Percentiles rank a stretch among this genome's conserved stretches.
These are phyloP conservation scores for Bassia scoparia DNA, from an alignment of 148 eudicot genomes.

Conservation along the genomic window DNA sequence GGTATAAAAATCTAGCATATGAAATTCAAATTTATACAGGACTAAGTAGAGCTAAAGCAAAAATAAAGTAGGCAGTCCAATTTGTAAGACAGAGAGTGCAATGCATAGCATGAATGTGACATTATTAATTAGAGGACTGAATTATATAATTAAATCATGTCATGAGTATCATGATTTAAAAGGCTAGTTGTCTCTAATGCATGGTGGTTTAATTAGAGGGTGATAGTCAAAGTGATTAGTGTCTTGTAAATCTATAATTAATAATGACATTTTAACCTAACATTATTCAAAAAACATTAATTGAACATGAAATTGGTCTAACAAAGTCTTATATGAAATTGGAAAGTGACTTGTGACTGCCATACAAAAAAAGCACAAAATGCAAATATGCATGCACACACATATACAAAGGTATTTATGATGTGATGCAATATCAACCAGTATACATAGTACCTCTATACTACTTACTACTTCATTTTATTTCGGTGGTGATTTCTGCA, in stretches of 20 bases:
- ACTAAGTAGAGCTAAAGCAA: not conserved
- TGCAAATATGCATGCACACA: not conserved
- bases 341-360: conserved; percentile 9
- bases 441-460: conserved; percentile 1
- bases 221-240: not conserved
- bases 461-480: too few species aligned
- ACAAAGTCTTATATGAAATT: conserved; percentile 3
- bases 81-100: not conserved
- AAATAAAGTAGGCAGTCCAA: conserved; percentile 12
- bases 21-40: too few species aligned
- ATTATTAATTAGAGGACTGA: conserved; percentile 1
- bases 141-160: too few species aligned
- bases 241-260: not conserved
- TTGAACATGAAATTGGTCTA: conserved; percentile 6
- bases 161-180: conserved; percentile 12
- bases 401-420: too few species aligned
- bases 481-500: not conserved
- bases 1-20: too few species aligned
- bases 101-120: not conserved
- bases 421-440: not conserved
- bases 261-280: not conserved
- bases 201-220: conserved; percentile 23
- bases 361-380: conserved; percentile 13
- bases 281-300: not conserved
- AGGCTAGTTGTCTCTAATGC: conserved; percentile 11